Evolutionary conservation across 768 basidiomycete genomes (phyloP).

Genomic region (Suillus lakei): DNA sequence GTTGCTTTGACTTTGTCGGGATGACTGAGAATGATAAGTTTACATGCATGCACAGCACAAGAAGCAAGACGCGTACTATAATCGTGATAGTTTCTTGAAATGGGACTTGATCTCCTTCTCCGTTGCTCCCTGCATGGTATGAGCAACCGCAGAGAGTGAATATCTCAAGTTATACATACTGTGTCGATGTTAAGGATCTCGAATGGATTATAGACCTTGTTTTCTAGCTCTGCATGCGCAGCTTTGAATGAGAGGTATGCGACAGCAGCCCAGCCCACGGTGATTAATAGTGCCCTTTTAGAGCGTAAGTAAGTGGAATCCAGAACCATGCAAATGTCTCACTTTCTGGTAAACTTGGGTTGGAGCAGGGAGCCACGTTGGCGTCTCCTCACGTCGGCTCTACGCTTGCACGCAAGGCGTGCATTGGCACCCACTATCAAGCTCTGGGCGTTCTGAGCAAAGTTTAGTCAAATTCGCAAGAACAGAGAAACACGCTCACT

Average conservation of each 20-base stretch:
- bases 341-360: slow-evolving; percentile 58
- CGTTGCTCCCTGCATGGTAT: slow-evolving; percentile 52
- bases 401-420: slow-evolving; percentile 61
- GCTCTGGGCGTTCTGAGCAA: slow-evolving; percentile 36
- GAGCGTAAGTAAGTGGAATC: slow-evolving; percentile 12
- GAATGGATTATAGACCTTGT: slow-evolving; percentile 89
- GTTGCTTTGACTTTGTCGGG: slow-evolving; percentile 93
- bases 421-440: slow-evolving; percentile 63
- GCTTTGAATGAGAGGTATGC: slow-evolving; percentile 71
- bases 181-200: slow-evolving; percentile 83
- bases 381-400: slow-evolving; percentile 45
- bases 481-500: slow-evolving; percentile 42
- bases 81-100: slow-evolving; percentile 88
- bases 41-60: background rate
- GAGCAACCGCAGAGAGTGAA: slow-evolving; percentile 5
- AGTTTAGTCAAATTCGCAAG: slow-evolving; percentile 15
- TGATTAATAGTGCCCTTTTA: slow-evolving; percentile 61
- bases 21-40: slow-evolving; percentile 58
- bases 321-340: slow-evolving; percentile 24
- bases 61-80: slow-evolving; percentile 61
- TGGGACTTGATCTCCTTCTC: slow-evolving; percentile 96
- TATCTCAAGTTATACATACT: slow-evolving; percentile 46
- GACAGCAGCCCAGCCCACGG: slow-evolving; percentile 77
- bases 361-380: slow-evolving; percentile 52
- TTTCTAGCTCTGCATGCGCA: slow-evolving; percentile 55